These are phyloP conservation scores for Ustilago curta DNA, from an alignment of 1,284 basidiomycete species.

Conservation along the genomic window DNA sequence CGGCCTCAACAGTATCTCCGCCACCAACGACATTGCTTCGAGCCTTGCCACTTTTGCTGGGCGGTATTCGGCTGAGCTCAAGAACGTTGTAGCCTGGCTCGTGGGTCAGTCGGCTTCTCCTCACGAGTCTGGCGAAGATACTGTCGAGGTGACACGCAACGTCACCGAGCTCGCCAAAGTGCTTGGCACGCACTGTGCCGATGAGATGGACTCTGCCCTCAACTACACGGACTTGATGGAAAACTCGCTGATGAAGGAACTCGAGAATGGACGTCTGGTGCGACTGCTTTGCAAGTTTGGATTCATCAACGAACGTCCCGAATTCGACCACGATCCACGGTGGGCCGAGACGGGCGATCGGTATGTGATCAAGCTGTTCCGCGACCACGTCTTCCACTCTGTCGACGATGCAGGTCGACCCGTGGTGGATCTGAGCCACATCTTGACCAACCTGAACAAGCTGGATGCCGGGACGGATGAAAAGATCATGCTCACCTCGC, in stretches of 20 bases:
- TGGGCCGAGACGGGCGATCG: constrained; percentile 99
- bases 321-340: constrained; percentile 93
- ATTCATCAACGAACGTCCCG: constrained; percentile 98
- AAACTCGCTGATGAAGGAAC: constrained; percentile 83
- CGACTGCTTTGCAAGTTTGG: constrained; percentile 92
- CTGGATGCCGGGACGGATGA: constrained; percentile 93
- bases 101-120: constrained; percentile 71
- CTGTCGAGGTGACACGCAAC: constrained; percentile 71
- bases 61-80: constrained; percentile 83
- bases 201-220: constrained; percentile 85
- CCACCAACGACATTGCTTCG: constrained; percentile 77
- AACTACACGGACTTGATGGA: constrained; percentile 84
- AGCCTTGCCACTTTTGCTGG: constrained; percentile 82
- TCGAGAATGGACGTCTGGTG: constrained; percentile 97
- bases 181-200: constrained; percentile 79
- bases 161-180: constrained; percentile 84
- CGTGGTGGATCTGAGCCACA: constrained; percentile 77
- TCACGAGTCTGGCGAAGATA: constrained; percentile 14
- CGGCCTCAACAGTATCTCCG: constrained; percentile 77
- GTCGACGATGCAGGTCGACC: constrained; percentile 91
- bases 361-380: constrained; percentile 97
- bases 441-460: constrained; percentile 70
- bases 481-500: constrained; percentile 89
- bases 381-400: constrained; percentile 98
- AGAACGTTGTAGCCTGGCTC: constrained; percentile 82